Conservation (phyloP, 495 filamentous ascomycete species). For the Hyphodiscus hymeniophilus region DNA sequence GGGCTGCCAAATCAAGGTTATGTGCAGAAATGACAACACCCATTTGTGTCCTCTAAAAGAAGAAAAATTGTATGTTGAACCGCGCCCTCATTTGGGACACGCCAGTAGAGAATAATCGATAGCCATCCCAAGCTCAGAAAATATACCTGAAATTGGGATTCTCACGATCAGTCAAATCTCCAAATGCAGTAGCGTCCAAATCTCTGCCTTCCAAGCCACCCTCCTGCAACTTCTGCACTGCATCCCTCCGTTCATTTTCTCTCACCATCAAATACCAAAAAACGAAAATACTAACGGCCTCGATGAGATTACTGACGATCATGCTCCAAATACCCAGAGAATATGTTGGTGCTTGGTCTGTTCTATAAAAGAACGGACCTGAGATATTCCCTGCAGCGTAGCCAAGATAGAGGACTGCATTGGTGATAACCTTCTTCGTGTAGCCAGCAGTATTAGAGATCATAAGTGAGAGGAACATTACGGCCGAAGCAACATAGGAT, state of each 20-base stretch:
- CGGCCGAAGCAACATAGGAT: constrained; percentile 49
- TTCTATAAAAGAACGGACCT: constrained; percentile 14
- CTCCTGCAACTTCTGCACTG: constrained; percentile 34
- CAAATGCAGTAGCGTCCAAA: constrained; percentile 39
- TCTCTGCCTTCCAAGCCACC: constrained; percentile 42
- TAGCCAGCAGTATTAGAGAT: constrained; percentile 29
- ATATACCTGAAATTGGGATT: too few species aligned
- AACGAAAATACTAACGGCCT: constrained; percentile 49
- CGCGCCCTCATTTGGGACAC: too few species aligned
- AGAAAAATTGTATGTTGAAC: too few species aligned
- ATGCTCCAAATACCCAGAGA: constrained; percentile 56
- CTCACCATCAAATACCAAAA: constrained; percentile 49
- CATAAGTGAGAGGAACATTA: constrained; percentile 48
- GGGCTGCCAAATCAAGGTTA: too few species aligned
- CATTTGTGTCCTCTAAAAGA: too few species aligned
- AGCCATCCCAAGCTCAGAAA: too few species aligned
- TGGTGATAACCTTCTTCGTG: constrained; percentile 18
- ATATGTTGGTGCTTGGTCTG: constrained; percentile 41
- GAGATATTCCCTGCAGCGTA: constrained; percentile 14
- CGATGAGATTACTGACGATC: constrained; percentile 46
- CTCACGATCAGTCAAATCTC: constrained; percentile 16
- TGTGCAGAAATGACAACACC: too few species aligned
- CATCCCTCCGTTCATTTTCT: constrained; percentile 45
- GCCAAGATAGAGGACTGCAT: constrained; percentile 5
- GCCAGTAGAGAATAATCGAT: too few species aligned